phyloP scores from a whole-genome alignment of 371 early-diverging fungal genomes.

The Mortierella sp. region DNA sequence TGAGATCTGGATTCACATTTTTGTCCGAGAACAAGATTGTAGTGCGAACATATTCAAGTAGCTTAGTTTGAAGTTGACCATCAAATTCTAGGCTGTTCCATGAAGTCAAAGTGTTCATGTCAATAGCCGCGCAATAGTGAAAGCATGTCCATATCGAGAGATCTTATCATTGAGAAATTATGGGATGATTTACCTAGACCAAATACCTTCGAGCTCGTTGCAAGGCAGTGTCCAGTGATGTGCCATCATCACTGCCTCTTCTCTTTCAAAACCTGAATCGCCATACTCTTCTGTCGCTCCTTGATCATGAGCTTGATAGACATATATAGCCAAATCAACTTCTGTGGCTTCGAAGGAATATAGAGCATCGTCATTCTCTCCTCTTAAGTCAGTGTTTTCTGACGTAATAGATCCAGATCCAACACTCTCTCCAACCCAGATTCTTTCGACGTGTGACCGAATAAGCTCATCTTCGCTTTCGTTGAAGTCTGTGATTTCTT shows the following conservation, averaged over 20 bases:
- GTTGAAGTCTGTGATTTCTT: neutral
- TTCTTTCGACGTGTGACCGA: conserved; percentile 17
- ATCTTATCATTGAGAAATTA: neutral
- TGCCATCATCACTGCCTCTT: conserved; percentile 45
- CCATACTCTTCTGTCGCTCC: conserved; percentile 56
- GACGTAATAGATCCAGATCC: conserved; percentile 9
- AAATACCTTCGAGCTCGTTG: conserved; percentile 61
- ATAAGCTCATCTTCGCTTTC: conserved; percentile 8
- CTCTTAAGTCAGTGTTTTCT: neutral
- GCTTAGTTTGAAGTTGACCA: conserved; percentile 56
- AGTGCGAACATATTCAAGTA: conserved; percentile 70
- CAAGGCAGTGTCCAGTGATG: conserved; percentile 57
- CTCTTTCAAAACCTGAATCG: conserved; percentile 12
- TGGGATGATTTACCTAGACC: conserved; percentile 61
- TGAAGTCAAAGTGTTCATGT: neutral
- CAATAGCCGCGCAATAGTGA: neutral
- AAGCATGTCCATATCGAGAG: neutral
- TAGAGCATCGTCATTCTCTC: neutral
- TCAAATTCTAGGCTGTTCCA: conserved; percentile 65
- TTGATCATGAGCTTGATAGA: conserved; percentile 58
- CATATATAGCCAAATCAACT: conserved; percentile 45
- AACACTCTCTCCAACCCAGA: conserved; percentile 34
- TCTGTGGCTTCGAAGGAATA: too few species aligned
- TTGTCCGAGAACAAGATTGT: conserved; percentile 68
- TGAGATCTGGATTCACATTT: conserved; percentile 63